Base-by-base conservation (phyloP, 2,329 filamentous ascomycete species). In the Colletotrichum brevisporum region DNA sequence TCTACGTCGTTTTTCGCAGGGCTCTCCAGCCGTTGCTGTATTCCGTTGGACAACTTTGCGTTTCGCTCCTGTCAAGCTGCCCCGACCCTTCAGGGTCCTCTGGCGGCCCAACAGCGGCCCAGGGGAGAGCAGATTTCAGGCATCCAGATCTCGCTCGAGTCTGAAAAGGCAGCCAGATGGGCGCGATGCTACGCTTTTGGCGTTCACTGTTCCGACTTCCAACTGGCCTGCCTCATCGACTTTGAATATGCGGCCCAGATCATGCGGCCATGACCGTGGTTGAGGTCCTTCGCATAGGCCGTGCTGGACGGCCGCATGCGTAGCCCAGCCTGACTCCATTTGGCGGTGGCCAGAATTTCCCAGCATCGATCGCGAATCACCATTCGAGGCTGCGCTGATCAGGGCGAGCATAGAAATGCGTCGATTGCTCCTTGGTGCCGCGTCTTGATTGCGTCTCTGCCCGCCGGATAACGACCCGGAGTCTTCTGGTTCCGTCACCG, bases 81-180 rank as follows among this genome's bases (percentile, higher is more conserved):
- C 56, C 18, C 21, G 15, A 36, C 47, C 61, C 43, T 53, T 66
- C 39, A 50, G 24, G 31, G 57, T 57, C 47, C 50, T 51, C 18
- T 67, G 57, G 61, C 67, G 62, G 67, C 69, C 69, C 69, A 70
- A 71, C 56, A 26, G 21, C 21, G 43, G 12, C 31, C 26, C 13
- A 21, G 15, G 12, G 43, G 21, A 54, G 18, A 8, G 51, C 65
- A 47, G 47, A 48, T 18, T 12, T 71, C 45, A 69, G 69, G 67
- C 67, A 55, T 50, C 67, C 48, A 53, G 36, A 70, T 67, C 50
- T 59, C 48, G 24, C 48, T 58, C 54, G 61, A 61, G 52, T 43
- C 24, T 51, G 48, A n/a, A 13, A 56, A 67, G 57, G 61, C 69
- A 58, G 53, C 56, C 57, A 70, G 57, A 70, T 70, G 43, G 24